A percentile compares a stretch with the other conserved stretches of the same genome.
Conservation (phyloP, 148 eudicot species). For the Agrostemma githago region DNA sequence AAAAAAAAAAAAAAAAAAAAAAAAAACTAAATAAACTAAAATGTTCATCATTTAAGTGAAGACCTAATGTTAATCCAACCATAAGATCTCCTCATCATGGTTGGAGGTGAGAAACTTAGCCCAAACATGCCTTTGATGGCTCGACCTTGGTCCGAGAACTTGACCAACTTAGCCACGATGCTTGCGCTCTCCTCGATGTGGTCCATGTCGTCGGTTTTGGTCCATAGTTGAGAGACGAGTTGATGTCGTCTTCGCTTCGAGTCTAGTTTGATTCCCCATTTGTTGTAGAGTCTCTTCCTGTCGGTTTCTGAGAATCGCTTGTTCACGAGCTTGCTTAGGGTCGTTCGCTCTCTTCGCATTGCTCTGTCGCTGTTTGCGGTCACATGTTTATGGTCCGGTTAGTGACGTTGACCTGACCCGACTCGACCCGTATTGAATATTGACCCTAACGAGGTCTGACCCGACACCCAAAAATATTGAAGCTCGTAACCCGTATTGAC, state of each 20-base stretch:
- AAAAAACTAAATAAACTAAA: no score
- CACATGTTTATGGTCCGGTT: conserved; percentile 4
- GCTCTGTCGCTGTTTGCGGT: conserved; percentile 51
- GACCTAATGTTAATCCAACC: conserved; percentile 56
- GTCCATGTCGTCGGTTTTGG: conserved; percentile 45
- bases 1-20: no score
- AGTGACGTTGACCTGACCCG: neutral
- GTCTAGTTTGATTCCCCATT: conserved; percentile 57
- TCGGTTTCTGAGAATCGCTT: conserved; percentile 59
- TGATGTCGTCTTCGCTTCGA: conserved; percentile 68
- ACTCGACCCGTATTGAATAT: no score
- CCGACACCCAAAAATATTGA: no score
- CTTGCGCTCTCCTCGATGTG: conserved; percentile 55
- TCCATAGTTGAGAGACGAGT: conserved; percentile 59
- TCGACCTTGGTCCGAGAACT: conserved; percentile 62
- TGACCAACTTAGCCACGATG: conserved; percentile 61
- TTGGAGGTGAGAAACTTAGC: conserved; percentile 67
- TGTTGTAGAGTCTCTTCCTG: conserved; percentile 52
- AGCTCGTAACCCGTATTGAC: no score
- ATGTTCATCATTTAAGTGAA: conserved; percentile 30
- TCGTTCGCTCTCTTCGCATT: conserved; percentile 59
- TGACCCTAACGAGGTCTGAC: no score
- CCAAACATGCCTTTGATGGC: conserved; percentile 86
- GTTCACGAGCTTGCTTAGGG: conserved; percentile 59
- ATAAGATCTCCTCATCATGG: conserved; percentile 46